Percentiles rank a stretch among this genome's conserved stretches.
Evolutionary conservation across 2,329 filamentous ascomycete genomes (phyloP).

Genomic region (Alternaria ventricosa): DNA sequence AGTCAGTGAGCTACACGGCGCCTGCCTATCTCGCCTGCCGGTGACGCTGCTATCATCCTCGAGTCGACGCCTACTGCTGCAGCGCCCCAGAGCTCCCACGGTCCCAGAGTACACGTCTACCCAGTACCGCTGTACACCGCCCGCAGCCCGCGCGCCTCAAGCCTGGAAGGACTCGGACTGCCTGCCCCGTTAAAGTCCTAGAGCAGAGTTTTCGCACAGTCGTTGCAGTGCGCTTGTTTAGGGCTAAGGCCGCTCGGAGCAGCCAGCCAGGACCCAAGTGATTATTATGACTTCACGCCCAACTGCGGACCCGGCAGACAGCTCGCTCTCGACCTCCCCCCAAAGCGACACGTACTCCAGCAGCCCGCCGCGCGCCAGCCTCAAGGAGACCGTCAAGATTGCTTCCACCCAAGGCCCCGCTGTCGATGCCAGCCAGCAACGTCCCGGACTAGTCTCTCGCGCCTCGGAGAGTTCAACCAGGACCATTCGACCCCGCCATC

Average conservation of each 20-base stretch:
- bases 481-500: constrained; percentile 38
- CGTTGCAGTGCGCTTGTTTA: constrained; percentile 38
- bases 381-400: constrained; percentile 26
- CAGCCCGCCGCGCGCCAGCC: constrained; percentile 23
- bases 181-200: constrained; percentile 41
- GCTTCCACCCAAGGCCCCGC: constrained; percentile 21
- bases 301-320: constrained; percentile 27
- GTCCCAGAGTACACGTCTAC: constrained; percentile 23
- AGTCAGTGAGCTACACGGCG: constrained; percentile 22
- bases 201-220: constrained; percentile 44
- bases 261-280: constrained; percentile 35
- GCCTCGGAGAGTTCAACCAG: constrained; percentile 37
- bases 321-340: constrained; percentile 21
- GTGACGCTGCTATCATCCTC: constrained; percentile 2
- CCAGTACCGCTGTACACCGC: constrained; percentile 35
- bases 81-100: constrained; percentile 18
- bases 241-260: constrained; percentile 40
- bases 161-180: constrained; percentile 34
- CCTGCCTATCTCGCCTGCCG: constrained; percentile 25
- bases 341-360: constrained; percentile 15
- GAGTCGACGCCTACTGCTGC: background rate
- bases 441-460: constrained; percentile 43
- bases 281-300: constrained; percentile 47
- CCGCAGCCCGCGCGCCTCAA: constrained; percentile 31
- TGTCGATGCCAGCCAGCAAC: constrained; percentile 38